Evolutionary conservation across 257 asterid genomes (phyloP).

Genomic region (Plantago elongata): DNA sequence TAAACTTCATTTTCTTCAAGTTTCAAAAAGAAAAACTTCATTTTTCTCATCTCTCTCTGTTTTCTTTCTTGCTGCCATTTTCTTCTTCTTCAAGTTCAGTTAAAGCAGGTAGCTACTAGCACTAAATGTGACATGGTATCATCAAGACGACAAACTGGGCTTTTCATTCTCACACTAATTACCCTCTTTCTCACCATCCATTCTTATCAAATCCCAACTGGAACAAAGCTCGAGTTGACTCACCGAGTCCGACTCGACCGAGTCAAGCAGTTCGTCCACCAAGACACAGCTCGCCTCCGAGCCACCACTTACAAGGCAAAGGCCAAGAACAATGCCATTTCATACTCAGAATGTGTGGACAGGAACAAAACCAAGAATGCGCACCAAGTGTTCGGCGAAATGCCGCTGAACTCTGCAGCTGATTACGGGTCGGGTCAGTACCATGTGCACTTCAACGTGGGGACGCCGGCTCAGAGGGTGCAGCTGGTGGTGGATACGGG

Average conservation of each 20-base stretch:
- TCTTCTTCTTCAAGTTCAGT: slow-evolving; percentile 1
- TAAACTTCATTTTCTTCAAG: background rate
- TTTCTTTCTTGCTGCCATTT: background rate
- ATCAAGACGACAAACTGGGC: background rate
- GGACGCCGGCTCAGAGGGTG: slow-evolving; percentile 40
- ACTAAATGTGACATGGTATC: slow-evolving; percentile 23
- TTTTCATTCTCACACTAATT: slow-evolving; percentile 9
- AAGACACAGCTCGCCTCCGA: slow-evolving; percentile 33
- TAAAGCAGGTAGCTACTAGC: background rate
- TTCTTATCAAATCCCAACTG: slow-evolving; percentile 14
- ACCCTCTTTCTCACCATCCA: slow-evolving; percentile 5
- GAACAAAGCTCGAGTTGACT: slow-evolving; percentile 26
- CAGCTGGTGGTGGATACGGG: slow-evolving; percentile 55
- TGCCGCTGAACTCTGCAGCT: slow-evolving; percentile 40
- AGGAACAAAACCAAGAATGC: background rate
- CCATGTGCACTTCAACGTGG: slow-evolving; percentile 37
- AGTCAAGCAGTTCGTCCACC: slow-evolving; percentile 20
- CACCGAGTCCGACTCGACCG: slow-evolving; percentile 31
- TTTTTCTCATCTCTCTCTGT: background rate
- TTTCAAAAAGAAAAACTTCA: too few species aligned
- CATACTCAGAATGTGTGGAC: slow-evolving; percentile 21
- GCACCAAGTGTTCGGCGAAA: slow-evolving; percentile 21
- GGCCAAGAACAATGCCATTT: slow-evolving; percentile 13
- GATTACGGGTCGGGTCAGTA: slow-evolving; percentile 55
- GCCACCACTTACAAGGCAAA: slow-evolving; percentile 20